Percentiles rank a stretch among this genome's conserved stretches.
phyloP scores from a whole-genome alignment of 1,139 yeast species.

The Zygoascus sp. region DNA sequence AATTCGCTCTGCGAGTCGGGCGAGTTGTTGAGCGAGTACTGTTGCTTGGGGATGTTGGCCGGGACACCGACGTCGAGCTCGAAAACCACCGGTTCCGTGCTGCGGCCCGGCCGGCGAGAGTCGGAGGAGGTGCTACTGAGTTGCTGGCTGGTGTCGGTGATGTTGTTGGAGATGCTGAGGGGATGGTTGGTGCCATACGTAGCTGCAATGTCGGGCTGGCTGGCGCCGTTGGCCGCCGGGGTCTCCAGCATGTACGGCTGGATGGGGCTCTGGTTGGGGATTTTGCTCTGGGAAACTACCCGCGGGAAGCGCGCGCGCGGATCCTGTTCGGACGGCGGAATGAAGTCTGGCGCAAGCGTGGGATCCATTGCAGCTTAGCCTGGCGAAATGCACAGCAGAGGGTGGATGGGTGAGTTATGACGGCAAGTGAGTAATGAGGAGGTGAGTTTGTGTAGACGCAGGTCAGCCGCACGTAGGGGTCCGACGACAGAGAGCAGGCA shows the following conservation, averaged over 20 bases:
- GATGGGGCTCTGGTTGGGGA: slow-evolving; percentile 74
- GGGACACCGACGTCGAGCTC: slow-evolving; percentile 18
- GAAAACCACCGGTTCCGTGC: no score
- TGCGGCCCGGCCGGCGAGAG: no score
- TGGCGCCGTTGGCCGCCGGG: no score
- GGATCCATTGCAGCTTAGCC: no score
- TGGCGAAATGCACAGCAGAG: neutral
- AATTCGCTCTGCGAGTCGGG: slow-evolving; percentile 10
- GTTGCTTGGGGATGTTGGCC: slow-evolving; percentile 21
- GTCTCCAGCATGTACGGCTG: slow-evolving; percentile 73
- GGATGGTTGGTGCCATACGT: no score
- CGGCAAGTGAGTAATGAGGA: neutral
- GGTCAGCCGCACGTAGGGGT: no score
- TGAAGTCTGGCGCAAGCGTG: slow-evolving; percentile 36
- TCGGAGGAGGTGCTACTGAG: no score
- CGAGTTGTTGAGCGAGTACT: slow-evolving; percentile 21
- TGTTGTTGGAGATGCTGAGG: no score
- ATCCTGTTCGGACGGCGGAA: slow-evolving; percentile 35
- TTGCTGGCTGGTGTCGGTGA: no score
- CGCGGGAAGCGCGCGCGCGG: slow-evolving; percentile 44
- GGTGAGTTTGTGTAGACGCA: neutral
- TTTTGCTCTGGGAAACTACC: slow-evolving; percentile 61
- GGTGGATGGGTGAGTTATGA: neutral
- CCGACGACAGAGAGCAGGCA: no score
- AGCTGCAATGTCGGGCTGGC: no score